phyloP scores from a whole-genome alignment of 768 basidiomycete genomes.

The Auricularia sp. region DNA sequence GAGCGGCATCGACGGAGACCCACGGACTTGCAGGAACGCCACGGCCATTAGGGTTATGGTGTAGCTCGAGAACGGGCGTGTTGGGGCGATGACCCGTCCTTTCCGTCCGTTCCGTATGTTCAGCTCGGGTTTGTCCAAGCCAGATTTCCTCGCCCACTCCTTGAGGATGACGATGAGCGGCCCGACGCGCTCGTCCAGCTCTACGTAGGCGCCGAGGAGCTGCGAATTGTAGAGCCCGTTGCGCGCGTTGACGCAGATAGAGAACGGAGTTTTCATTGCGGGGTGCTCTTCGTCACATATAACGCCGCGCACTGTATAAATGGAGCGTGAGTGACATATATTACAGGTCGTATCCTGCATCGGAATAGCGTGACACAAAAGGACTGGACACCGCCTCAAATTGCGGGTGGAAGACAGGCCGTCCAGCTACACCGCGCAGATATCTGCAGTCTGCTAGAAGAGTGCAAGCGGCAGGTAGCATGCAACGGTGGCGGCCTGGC shows the following conservation, averaged over 20 bases:
- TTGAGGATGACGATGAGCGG: slow-evolving; percentile 42
- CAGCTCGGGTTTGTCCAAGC: not conserved
- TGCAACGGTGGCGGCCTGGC: too few species aligned
- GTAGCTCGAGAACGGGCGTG: slow-evolving; percentile 1
- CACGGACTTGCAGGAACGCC: not conserved
- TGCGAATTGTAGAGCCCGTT: slow-evolving; percentile 44
- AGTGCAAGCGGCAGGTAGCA: too few species aligned
- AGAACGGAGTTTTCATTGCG: slow-evolving; percentile 36
- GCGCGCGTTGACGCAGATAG: slow-evolving; percentile 46
- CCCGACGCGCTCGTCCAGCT: slow-evolving; percentile 31
- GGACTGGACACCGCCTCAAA: too few species aligned
- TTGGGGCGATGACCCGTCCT: not conserved
- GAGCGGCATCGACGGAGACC: not conserved
- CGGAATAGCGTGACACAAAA: too few species aligned
- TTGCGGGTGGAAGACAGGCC: too few species aligned
- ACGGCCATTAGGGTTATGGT: not conserved
- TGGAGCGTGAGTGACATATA: too few species aligned
- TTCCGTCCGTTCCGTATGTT: not conserved
- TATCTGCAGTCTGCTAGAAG: too few species aligned
- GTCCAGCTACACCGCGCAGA: too few species aligned
- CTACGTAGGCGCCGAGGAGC: slow-evolving; percentile 43
- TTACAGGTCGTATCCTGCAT: too few species aligned
- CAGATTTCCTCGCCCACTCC: slow-evolving; percentile 35
- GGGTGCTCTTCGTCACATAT: too few species aligned
- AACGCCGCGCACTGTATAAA: too few species aligned